Evolutionary conservation across 345 rosid genomes (phyloP), one percentile per base, ranked within the genome.

Genomic region (Brassica incana): DNA sequence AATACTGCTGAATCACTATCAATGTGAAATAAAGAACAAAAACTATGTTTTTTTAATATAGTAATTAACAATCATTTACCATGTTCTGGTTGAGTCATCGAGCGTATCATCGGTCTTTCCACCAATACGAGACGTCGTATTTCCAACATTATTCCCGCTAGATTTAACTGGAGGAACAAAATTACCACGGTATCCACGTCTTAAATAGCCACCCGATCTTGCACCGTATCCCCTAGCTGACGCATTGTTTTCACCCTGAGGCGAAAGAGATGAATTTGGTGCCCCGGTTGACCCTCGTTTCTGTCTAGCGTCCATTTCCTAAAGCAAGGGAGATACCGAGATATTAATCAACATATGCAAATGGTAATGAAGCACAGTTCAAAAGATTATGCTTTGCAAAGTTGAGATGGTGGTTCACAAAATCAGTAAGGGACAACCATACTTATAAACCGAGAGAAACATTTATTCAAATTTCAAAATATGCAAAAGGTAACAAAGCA

Each of bases 91-190:
- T 79, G 98, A 93, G 77, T 93, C 94, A 73, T 91, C 97, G 65
- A 88, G 76, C 80, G 87, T 82, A 82, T 92, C 97, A 58, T 93
- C 98, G 74, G 84, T 81, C 89, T 88, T 93, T 86, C 92, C 98
- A 74, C 80, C 77, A 75, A 70, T 78, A 72, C 91, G 84, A 76
- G 99, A 82, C 38, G 87, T 90, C 86, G 80, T 80, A 81, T 85
- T 93, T 74, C 97, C 98, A 66, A 45, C 64, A 79, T 67, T 85
- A 69, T 82, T 81, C 75, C 95, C 97, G 79, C 88, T 89, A 18
- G 93, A 82, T 87, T 76, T 93, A 83, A 93, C 87, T 12, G 97
- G 97, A 56, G 99, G 97, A 73, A 95, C 85, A 85, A 95, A 95
- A 83, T 83, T 93, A 59, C 97, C 93, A 62, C 95, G 93, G 74